Evolutionary conservation across 192 early-diverging fungal species (phyloP), one percentile per base, ranked within the genome.

Genomic region (Coemansia sp.): DNA sequence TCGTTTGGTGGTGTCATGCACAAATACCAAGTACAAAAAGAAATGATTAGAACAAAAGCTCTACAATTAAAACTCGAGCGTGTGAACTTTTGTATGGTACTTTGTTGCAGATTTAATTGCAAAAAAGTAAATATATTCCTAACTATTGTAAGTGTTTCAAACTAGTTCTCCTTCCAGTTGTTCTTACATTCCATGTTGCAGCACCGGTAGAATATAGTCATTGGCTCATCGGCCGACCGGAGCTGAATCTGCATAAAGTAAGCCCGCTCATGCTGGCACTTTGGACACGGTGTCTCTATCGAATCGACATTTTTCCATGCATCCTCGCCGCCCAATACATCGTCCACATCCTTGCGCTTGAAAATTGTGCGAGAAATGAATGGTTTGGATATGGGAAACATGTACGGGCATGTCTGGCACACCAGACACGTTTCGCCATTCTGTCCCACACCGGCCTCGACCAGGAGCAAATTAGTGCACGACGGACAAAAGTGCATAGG

Each of bases 241-340:
- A 91, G 94, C 73, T 97, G 95, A 44, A 97, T 88, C 71, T 89
- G 88, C 87, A 93, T 88, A 70, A 88, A 97, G 73, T 86, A 91
- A 3, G 89, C 88, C 36, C 83, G 65, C 20, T 80, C 76, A 60
- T 90, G 86, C 71, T 84, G 85, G 82, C 89, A 91, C 36, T 84
- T 85, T 12, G 84, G 83, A 71, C 90, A 89, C 42, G 44, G 42
- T 1, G 50, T 44, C 52, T 86, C 85, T 3, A 84, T 83, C 55
- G 76, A 55, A 62, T 88, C 91, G 28, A 93, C 93, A 70, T 93
- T 92, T 34, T 90, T 86, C 89, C 92, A 94, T 0, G 87, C 89
- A n/a, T 92, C 88, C 37, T 86, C 90, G 47, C 93, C 92, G 69
- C 95, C 93, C 31, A 98, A 75, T 5, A 98, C 92, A 79, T 98